Percentiles rank a stretch among this genome's conserved stretches.
These are phyloP conservation scores for Fraxinus ornus DNA, from an alignment of 305 asterid species.

Conservation along the genomic window DNA sequence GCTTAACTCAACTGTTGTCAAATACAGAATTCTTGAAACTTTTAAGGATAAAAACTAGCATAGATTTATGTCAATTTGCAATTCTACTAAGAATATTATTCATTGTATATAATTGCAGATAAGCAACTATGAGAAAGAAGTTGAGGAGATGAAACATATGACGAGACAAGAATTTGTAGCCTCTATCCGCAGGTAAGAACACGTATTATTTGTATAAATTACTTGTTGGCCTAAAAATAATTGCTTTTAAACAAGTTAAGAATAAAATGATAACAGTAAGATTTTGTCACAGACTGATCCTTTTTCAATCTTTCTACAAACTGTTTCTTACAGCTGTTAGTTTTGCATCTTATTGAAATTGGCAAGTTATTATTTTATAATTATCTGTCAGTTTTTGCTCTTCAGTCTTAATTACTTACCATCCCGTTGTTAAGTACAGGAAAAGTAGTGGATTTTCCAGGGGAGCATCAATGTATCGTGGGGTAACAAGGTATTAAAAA, in stretches of 20 bases:
- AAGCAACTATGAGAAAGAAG: conserved; percentile 80
- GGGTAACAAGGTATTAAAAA: conserved; percentile 66
- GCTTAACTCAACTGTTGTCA: neutral
- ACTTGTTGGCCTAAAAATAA: neutral
- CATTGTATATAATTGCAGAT: conserved; percentile 41
- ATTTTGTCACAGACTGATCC: conserved; percentile 32
- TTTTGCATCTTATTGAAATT: neutral
- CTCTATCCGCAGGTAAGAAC: conserved; percentile 68
- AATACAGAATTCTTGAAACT: neutral
- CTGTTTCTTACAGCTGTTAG: neutral
- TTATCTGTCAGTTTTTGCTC: conserved; percentile 6
- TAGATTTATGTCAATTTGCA: neutral
- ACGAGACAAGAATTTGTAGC: conserved; percentile 97
- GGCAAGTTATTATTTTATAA: neutral
- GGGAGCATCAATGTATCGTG: conserved; percentile 92
- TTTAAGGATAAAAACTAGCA: neutral
- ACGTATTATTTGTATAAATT: neutral
- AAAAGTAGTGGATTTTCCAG: conserved; percentile 90
- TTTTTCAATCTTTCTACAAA: neutral
- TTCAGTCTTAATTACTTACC: neutral
- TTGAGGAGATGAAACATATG: conserved; percentile 92
- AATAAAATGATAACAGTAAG: conserved; percentile 23
- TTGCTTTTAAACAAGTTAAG: neutral
- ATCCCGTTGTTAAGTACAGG: conserved; percentile 32
- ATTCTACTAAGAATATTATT: neutral